These are phyloP conservation scores for Xylariaceae sp. DNA, from an alignment of 2,329 filamentous ascomycete species.

Conservation along the genomic window DNA sequence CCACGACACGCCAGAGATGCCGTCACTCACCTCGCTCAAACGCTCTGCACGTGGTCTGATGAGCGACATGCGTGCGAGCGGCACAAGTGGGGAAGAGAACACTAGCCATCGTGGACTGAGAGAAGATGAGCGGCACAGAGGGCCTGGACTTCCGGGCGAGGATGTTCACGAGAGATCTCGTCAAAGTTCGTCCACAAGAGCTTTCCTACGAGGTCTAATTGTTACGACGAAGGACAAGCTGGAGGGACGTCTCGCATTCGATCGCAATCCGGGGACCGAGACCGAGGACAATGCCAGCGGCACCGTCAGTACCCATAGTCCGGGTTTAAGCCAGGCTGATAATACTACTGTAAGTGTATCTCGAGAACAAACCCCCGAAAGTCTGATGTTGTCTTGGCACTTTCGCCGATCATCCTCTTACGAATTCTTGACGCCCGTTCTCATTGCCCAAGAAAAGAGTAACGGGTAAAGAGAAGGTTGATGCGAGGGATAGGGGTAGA, in stretches of 20 bases:
- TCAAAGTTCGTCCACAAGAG: constrained; percentile 15
- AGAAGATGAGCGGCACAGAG: constrained; percentile 1
- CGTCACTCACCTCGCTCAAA: constrained; percentile 24
- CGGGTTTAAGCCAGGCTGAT: background rate
- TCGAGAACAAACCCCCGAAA: background rate
- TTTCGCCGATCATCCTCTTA: no score
- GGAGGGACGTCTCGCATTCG: background rate
- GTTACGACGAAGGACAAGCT: constrained; percentile 23
- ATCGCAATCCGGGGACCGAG: background rate
- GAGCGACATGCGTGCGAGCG: constrained; percentile 20
- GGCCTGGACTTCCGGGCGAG: background rate
- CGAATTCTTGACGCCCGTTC: background rate
- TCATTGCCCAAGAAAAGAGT: background rate
- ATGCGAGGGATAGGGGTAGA: no score
- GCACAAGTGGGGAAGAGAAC: constrained; percentile 12
- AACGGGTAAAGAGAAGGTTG: background rate
- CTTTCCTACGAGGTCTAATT: constrained; percentile 25
- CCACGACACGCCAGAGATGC: constrained; percentile 21
- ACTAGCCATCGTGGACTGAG: background rate
- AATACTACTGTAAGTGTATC: background rate
- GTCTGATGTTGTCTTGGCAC: no score
- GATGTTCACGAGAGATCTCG: constrained; percentile 8
- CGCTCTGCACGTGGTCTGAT: constrained; percentile 24
- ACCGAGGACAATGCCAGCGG: background rate
- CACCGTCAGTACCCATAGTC: background rate